Evolutionary conservation across 2,329 filamentous ascomycete species (phyloP).

Genomic region (Dothistroma septosporum): DNA sequence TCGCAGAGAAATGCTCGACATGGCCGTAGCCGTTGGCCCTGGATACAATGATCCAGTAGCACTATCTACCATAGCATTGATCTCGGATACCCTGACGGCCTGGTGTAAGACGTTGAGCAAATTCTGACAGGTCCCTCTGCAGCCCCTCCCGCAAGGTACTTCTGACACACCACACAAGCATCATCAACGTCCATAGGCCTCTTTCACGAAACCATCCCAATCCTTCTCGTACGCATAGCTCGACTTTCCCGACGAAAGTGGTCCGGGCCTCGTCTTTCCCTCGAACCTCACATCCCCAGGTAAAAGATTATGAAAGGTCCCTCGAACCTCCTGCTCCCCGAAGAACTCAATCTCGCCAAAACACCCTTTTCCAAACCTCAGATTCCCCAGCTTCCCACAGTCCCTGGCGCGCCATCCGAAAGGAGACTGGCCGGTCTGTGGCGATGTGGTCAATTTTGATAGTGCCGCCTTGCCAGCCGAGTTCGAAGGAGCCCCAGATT

Average conservation of each 20-base stretch:
- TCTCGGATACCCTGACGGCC: no score
- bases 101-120: no score
- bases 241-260: conserved; percentile 18
- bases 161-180: no score
- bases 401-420: conserved; percentile 36
- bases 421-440: conserved; percentile 12
- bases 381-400: conserved; percentile 15
- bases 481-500: conserved; percentile 48
- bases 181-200: conserved; percentile 29
- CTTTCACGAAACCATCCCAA: conserved; percentile 24
- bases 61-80: no score
- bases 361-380: conserved; percentile 34
- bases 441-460: conserved; percentile 37
- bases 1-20: no score
- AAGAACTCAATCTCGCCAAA: conserved; percentile 35
- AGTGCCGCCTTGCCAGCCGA: conserved; percentile 43
- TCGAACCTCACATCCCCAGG: conserved; percentile 28
- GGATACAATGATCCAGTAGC: no score
- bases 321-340: conserved; percentile 17
- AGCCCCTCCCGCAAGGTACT: no score
- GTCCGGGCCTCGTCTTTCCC: conserved; percentile 26
- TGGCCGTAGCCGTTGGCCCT: no score
- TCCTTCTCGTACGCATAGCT: conserved; percentile 30
- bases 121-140: no score
- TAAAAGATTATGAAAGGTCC: conserved; percentile 30